Percentiles rank a stretch among this genome's conserved stretches.
Evolutionary conservation across 2,329 filamentous ascomycete genomes (phyloP).

Genomic region (Fonsecaea erecta): DNA sequence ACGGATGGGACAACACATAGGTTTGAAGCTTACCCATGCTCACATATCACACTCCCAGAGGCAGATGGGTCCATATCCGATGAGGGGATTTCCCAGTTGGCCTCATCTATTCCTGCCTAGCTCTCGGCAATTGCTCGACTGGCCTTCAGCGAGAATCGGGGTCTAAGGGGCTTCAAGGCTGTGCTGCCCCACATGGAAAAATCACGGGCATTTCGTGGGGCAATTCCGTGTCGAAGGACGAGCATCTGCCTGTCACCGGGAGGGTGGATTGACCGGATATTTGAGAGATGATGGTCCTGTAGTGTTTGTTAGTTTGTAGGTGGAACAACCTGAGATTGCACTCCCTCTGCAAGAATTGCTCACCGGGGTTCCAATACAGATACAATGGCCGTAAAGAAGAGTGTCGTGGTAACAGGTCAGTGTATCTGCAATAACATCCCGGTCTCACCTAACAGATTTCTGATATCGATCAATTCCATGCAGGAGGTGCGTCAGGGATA

Average conservation of each 20-base stretch:
- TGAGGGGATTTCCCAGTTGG: conserved; percentile 8
- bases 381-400: conserved; percentile 28
- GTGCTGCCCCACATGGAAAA: conserved; percentile 26
- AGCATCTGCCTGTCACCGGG: not conserved
- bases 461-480: conserved; percentile 14
- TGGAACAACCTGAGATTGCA: not conserved
- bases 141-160: not conserved
- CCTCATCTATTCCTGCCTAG: too few relatives aligned
- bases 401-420: conserved; percentile 42
- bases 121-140: conserved; percentile 10
- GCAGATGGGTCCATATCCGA: conserved; percentile 7
- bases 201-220: not conserved
- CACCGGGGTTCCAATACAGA: not conserved
- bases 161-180: conserved; percentile 17
- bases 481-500: conserved; percentile 46
- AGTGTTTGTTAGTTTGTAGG: not conserved
- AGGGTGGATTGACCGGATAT: not conserved
- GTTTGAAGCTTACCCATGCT: not conserved
- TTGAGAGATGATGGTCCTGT: not conserved
- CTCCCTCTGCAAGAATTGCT: too few relatives aligned
- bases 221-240: not conserved
- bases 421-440: not conserved
- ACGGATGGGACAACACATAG: not conserved
- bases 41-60: not conserved
- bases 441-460: not conserved